Percentiles rank a stretch among this genome's conserved stretches.
These are phyloP conservation scores for Oryza glumipatula DNA, from an alignment of 176 grass and related monocot genomes.

Conservation along the genomic window DNA sequence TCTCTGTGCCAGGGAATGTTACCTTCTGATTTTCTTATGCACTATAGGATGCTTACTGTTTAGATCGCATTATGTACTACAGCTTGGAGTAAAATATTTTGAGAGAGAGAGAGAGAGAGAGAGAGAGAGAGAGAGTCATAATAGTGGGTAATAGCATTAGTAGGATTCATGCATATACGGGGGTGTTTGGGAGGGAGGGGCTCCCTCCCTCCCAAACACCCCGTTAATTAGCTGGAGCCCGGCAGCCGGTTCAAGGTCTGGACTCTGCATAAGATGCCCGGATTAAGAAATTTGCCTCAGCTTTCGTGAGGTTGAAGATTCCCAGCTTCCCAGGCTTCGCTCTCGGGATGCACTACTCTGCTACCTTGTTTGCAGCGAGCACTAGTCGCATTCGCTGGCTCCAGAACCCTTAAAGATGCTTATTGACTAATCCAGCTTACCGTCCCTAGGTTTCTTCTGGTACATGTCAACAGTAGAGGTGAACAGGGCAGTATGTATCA, in stretches of 20 bases:
- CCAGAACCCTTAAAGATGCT: slow-evolving; percentile 22
- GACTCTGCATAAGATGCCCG: not conserved
- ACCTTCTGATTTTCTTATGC: not conserved
- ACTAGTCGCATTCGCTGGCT: not conserved
- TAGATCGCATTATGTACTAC: not conserved
- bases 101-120: not conserved
- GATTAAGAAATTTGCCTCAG: slow-evolving; percentile 35
- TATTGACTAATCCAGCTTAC: slow-evolving; percentile 27
- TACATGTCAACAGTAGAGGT: not conserved
- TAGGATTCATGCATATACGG: not conserved
- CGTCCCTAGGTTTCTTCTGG: not conserved
- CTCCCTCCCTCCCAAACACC: too few relatives aligned
- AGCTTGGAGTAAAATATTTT: not conserved
- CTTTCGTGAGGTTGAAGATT: slow-evolving; percentile 33
- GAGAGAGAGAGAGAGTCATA: not conserved
- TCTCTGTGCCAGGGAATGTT: slow-evolving; percentile 21
- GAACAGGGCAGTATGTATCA: not conserved
- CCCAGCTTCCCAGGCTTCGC: not conserved
- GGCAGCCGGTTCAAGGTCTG: slow-evolving; percentile 4
- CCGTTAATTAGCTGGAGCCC: not conserved
- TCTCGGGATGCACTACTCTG: slow-evolving; percentile 16
- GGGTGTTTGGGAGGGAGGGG: too few relatives aligned
- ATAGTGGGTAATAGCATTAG: not conserved
- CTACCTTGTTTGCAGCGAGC: not conserved
- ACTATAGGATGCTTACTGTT: not conserved